Evolutionary conservation across 257 asterid genomes (phyloP), one percentile per base, ranked within the genome.

Genomic region (Solanum virginianum): DNA sequence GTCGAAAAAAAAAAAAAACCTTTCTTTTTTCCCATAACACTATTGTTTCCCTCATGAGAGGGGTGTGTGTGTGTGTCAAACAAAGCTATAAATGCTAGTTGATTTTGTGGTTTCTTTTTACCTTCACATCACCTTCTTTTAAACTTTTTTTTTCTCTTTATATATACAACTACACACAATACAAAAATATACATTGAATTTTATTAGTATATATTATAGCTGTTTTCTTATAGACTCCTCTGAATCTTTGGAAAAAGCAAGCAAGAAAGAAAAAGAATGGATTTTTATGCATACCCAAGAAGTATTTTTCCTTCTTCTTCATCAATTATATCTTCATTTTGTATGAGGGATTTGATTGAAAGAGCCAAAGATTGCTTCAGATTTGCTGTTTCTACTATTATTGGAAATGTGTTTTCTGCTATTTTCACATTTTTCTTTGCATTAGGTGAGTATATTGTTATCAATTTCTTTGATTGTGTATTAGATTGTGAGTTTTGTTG

Each of bases 401-500:
- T 93, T 53, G 98, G 95, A 70, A 93, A 92, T 90, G 91, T 93
- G 75, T 92, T 94, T 88, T 94, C 98, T 26, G 95, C 95, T 26
- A 86, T 94, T 88, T 90, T 94, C 85, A 94, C 98, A 18, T 93
- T 93, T 84, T 90, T 92, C 94, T 93, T 94, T 85, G 95, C 98
- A 53, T 80, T 90, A 81, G 95, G 98, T 94, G 62, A 85, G 91
- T 86, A 5, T 57, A 17, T 62, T 63, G 10, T 47, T 47, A 16
- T 47, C 26, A 45, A 2, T 82, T 9, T 36, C 41, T 4, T 36
- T 36, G 41, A 36, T 36, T 79, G 45, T 26, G 11, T 77, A 5
- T 29, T 11, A 53, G 7, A 47, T 75, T 75, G 9, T 14, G 45
- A 26, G 7, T 49, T 47, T 18, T 9, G 11, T 20, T 43, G 45